phyloP scores from a whole-genome alignment of 2,329 filamentous ascomycete genomes.

The Cladosporium colombiae region DNA sequence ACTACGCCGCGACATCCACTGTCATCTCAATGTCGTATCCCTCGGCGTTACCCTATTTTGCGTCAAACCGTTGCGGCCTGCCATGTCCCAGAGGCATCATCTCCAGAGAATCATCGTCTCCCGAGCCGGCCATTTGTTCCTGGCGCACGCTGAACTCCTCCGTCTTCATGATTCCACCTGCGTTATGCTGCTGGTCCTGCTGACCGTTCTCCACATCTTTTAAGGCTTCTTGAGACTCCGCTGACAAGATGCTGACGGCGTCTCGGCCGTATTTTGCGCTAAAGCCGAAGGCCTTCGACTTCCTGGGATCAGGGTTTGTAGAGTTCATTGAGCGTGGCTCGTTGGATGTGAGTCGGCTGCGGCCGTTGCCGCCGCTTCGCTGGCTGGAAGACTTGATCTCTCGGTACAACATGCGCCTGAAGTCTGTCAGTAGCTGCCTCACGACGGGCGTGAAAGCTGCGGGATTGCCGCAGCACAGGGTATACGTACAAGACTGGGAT shows the following conservation, averaged over 20 bases:
- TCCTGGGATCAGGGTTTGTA: not conserved
- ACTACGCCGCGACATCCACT: not conserved
- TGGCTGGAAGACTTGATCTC: conserved; percentile 17
- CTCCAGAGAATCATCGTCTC: not conserved
- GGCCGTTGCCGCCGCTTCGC: conserved; percentile 5
- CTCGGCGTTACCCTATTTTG: not conserved
- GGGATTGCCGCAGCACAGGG: not conserved
- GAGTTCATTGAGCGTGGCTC: conserved; percentile 1
- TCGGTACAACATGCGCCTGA: conserved; percentile 10
- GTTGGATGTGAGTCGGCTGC: conserved; percentile 6
- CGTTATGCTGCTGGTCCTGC: not conserved
- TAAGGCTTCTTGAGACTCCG: conserved; percentile 13
- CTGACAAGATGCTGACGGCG: conserved; percentile 8
- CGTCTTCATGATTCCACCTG: conserved; percentile 13
- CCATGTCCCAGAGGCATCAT: not conserved
- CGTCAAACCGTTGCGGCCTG: not conserved
- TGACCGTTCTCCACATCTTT: not conserved
- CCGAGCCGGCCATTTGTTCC: not conserved
- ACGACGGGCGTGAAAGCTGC: too few species aligned
- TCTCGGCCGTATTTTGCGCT: conserved; percentile 10
- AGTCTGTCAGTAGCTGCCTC: not conserved
- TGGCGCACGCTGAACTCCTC: conserved; percentile 15
- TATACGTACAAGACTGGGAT: conserved; percentile 16
- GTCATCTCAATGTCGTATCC: not conserved
- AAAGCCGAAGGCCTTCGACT: conserved; percentile 6